phyloP scores from a whole-genome alignment of 352 stramenopile genomes.

The Salisapilia sapeloensis region DNA sequence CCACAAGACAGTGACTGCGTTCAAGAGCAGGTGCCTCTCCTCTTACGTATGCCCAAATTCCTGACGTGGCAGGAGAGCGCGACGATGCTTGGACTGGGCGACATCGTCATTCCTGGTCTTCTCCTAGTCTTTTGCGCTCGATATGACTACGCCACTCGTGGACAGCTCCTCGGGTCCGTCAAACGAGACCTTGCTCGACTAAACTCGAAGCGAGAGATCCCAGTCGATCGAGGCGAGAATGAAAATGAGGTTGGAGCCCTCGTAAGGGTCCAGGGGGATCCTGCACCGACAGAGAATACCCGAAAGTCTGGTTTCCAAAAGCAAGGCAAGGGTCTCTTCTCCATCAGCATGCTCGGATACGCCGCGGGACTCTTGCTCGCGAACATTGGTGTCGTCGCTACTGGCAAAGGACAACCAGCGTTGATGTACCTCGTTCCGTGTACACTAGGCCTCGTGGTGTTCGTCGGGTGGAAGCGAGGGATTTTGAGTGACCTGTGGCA shows the following conservation, averaged over 20 bases:
- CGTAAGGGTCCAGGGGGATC: conserved; percentile 4
- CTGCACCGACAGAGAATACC: conserved; percentile 7
- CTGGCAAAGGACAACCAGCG: conserved; percentile 86
- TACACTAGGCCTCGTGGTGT: conserved; percentile 70
- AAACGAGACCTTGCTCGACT: conserved; percentile 22
- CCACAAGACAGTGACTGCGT: conserved; percentile 39
- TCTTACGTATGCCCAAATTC: conserved; percentile 88
- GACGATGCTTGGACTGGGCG: conserved; percentile 89
- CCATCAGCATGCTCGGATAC: conserved; percentile 86
- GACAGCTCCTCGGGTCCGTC: conserved; percentile 42
- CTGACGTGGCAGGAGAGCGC: conserved; percentile 85
- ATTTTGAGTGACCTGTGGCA: conserved; percentile 84
- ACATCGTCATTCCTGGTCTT: conserved; percentile 92
- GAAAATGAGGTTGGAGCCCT: conserved; percentile 21
- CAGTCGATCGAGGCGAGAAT: background rate
- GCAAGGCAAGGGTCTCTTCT: conserved; percentile 58
- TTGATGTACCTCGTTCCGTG: conserved; percentile 93
- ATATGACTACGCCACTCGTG: conserved; percentile 84
- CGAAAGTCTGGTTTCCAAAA: conserved; percentile 15
- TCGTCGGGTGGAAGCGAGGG: conserved; percentile 59
- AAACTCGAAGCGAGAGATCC: conserved; percentile 13
- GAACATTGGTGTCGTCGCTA: conserved; percentile 87
- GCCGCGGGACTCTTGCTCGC: conserved; percentile 86
- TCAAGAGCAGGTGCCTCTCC: conserved; percentile 85
- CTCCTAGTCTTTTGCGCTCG: conserved; percentile 90